Base-by-base conservation (phyloP, 768 basidiomycete genomes). In the Cystobasidiopsis lactophilus region DNA sequence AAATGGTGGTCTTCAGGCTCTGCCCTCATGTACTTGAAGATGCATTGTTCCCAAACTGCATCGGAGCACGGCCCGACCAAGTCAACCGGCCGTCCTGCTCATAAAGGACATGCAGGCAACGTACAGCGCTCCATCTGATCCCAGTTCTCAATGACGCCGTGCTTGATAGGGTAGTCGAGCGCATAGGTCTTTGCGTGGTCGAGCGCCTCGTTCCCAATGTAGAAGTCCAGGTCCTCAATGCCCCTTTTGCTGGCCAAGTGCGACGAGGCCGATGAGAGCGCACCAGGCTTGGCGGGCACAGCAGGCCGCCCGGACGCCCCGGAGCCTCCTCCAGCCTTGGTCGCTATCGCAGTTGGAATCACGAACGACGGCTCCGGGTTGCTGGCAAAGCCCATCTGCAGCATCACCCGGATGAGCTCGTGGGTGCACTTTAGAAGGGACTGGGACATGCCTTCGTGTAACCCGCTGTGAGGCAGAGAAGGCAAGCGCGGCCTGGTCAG, bases 1-100 rank as follows among this genome's bases (percentile, higher is more conserved):
- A 98, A 96, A 68, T 95, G 83, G 67, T 96, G 93, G 69, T 96
- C 91, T 69, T 96, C 93, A 14, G 93, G 93, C 68, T 98, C 93
- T 7, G 89, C 89, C 52, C 91, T 75, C 56, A 98, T 74, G 71
- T 96, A 96, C 69, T 98, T 96, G 78, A 96, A 98, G 75, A 96
- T 96, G 59, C 82, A 85, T 72, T 98, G 91, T 67, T 93, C 88
- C 93, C 93, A 98, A 69, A 88, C 33, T 95, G 27, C n/a, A n/a
- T 89, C 74, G 9, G 33, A 35, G 16, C 16, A 16, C 33, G 16
- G 16, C 7, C 33, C 16, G 33, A 16, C 33, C 16, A 16, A 35
- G 33, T 35, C 85, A 89, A 50, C 60, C 58, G 41, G 61, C 62
- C 29, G 61, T 59, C 56, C 52, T 44, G 13, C 37, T 39, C 35